Evolutionary conservation across 345 rosid species (phyloP).

Genomic region (Garcia nutans): DNA sequence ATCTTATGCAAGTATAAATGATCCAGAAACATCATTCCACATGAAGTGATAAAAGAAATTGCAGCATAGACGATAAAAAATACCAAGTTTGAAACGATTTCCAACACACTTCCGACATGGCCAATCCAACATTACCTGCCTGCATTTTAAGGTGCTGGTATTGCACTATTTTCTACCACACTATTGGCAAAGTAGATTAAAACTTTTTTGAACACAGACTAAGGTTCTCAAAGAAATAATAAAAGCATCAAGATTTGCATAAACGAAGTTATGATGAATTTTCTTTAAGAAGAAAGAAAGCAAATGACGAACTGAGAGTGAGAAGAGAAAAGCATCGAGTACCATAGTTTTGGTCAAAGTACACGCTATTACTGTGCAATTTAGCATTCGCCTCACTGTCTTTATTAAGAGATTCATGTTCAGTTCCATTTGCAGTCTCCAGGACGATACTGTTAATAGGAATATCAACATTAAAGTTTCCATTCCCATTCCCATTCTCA

Average conservation of each 20-base stretch:
- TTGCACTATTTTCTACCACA: no score
- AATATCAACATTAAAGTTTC: not conserved
- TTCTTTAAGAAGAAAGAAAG: not conserved
- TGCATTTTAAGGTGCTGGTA: no score
- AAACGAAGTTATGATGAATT: no score
- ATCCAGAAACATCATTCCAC: not conserved
- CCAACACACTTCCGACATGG: no score
- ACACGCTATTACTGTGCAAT: slow-evolving; percentile 15
- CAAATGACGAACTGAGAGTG: not conserved
- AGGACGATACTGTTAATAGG: not conserved
- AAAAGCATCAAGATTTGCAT: no score
- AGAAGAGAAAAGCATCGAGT: not conserved
- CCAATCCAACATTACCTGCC: no score
- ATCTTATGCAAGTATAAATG: not conserved
- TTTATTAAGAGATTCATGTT: slow-evolving; percentile 1
- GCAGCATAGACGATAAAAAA: not conserved
- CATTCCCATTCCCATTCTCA: not conserved
- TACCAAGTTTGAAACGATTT: no score
- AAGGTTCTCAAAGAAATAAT: not conserved
- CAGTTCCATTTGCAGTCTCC: slow-evolving; percentile 1
- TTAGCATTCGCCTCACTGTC: not conserved
- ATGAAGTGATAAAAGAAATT: not conserved
- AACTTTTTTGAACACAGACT: not conserved
- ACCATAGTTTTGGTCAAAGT: slow-evolving; percentile 38
- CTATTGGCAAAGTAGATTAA: not conserved